Conservation (phyloP, 805 yeast genomes). For the Yamadazyma kitorensis region DNA sequence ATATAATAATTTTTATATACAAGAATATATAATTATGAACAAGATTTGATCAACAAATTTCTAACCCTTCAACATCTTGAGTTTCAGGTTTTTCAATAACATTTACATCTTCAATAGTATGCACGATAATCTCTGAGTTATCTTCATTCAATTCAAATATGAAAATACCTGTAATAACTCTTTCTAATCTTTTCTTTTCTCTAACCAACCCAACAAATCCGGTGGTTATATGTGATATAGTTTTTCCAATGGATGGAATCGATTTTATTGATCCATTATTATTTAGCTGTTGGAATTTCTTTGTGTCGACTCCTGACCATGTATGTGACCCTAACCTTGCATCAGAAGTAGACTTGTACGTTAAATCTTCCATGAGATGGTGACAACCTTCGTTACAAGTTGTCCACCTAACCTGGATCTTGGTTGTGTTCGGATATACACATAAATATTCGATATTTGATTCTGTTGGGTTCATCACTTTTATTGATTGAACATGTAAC, state of each 20-base stretch:
- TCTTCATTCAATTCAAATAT: conserved; percentile 59
- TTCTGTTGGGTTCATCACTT: conserved; percentile 15
- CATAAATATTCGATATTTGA: conserved; percentile 24
- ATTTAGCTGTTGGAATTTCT: conserved; percentile 7
- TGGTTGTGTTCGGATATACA: conserved; percentile 42
- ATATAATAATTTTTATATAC: too few species aligned
- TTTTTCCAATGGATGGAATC: conserved; percentile 19
- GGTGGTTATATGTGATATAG: conserved; percentile 27
- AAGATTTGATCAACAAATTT: too few species aligned
- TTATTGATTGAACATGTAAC: conserved; percentile 49
- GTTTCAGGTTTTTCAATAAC: conserved; percentile 44
- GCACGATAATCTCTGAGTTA: conserved; percentile 56
- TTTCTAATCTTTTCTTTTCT: conserved; percentile 28
- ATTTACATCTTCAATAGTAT: conserved; percentile 66
- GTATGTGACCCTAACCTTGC: conserved; percentile 39
- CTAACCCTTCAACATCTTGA: conserved; percentile 23
- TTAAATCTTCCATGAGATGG: conserved; percentile 33
- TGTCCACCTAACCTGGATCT: conserved; percentile 54
- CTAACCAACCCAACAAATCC: conserved; percentile 33
- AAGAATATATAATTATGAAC: too few species aligned
- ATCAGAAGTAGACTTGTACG: conserved; percentile 30
- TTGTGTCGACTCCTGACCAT: conserved; percentile 37
- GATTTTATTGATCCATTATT: conserved; percentile 7
- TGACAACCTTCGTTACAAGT: conserved; percentile 53
- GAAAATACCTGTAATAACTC: conserved; percentile 55